These are phyloP conservation scores for Chalaropsis ovoidea DNA, from an alignment of 2,329 filamentous ascomycete species.

Conservation along the genomic window DNA sequence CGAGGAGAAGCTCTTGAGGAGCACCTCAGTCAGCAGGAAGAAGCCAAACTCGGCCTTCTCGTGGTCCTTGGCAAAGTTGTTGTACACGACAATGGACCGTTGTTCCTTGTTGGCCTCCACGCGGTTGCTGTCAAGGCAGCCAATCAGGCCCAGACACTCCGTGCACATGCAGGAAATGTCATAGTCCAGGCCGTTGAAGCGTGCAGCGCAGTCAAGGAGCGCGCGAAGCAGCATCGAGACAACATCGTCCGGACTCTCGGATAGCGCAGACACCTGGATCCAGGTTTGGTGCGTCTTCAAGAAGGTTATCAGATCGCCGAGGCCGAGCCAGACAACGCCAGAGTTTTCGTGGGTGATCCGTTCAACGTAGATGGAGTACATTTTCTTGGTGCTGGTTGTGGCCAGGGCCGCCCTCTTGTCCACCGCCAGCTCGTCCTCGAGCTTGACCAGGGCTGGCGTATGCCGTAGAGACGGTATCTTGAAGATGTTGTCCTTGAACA, in stretches of 20 bases:
- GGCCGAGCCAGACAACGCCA: conserved; percentile 70
- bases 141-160: conserved; percentile 75
- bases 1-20: conserved; percentile 86
- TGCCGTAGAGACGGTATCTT: conserved; percentile 67
- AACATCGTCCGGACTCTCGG: conserved; percentile 71
- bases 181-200: conserved; percentile 58
- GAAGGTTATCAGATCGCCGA: conserved; percentile 66
- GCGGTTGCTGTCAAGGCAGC: conserved; percentile 82
- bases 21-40: conserved; percentile 72
- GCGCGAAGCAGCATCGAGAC: conserved; percentile 63
- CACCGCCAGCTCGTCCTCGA: conserved; percentile 50
- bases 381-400: conserved; percentile 30
- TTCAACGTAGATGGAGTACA: conserved; percentile 49
- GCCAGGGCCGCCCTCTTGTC: conserved; percentile 42
- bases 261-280: conserved; percentile 67
- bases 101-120: conserved; percentile 71
- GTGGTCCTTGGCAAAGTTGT: conserved; percentile 68
- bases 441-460: conserved; percentile 57
- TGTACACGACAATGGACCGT: conserved; percentile 71
- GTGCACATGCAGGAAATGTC: conserved; percentile 65
- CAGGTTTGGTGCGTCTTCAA: conserved; percentile 64
- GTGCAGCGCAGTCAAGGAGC: conserved; percentile 74
- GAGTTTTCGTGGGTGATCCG: conserved; percentile 75
- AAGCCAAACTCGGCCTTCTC: conserved; percentile 81
- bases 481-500: conserved; percentile 57